Evolutionary conservation across 2,329 filamentous ascomycete genomes (phyloP).

Genomic region (Neofusicoccum ribis): DNA sequence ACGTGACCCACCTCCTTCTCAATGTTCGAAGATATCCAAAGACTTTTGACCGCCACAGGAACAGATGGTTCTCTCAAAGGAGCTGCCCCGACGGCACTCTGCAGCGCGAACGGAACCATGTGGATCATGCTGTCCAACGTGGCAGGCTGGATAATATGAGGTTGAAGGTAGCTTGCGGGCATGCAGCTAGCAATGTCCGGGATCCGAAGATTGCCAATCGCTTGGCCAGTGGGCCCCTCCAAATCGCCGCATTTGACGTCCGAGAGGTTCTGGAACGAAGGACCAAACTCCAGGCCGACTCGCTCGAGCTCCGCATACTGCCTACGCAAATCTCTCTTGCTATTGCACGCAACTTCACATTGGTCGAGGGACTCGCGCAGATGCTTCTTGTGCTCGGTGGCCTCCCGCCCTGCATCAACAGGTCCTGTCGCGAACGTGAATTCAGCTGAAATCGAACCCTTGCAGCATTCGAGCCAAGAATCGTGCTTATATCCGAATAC

Average conservation of each 20-base stretch:
- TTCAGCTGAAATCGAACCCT: not conserved
- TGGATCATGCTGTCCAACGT: conserved; percentile 12
- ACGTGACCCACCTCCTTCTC: not conserved
- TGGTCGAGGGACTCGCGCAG: not conserved
- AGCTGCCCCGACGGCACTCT: not conserved
- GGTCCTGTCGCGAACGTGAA: not conserved
- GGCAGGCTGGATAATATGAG: conserved; percentile 12
- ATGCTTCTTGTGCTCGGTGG: not conserved
- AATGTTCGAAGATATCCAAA: not conserved
- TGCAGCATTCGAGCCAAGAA: conserved; percentile 9
- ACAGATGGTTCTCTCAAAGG: conserved; percentile 3
- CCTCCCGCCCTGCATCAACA: not conserved
- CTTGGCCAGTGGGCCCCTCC: not conserved
- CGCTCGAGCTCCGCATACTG: conserved; percentile 6
- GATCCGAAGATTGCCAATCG: not conserved
- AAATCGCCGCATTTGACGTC: not conserved
- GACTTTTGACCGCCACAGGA: not conserved
- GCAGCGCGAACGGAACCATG: not conserved
- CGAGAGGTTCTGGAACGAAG: not conserved
- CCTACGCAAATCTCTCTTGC: conserved; percentile 7
- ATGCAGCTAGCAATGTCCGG: conserved; percentile 1
- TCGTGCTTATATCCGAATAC: not conserved
- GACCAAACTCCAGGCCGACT: conserved; percentile 8
- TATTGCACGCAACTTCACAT: not conserved
- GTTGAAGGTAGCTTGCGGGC: not conserved